phyloP scores from a whole-genome alignment of 805 yeast species.

The Debaryomyces hansenii region DNA sequence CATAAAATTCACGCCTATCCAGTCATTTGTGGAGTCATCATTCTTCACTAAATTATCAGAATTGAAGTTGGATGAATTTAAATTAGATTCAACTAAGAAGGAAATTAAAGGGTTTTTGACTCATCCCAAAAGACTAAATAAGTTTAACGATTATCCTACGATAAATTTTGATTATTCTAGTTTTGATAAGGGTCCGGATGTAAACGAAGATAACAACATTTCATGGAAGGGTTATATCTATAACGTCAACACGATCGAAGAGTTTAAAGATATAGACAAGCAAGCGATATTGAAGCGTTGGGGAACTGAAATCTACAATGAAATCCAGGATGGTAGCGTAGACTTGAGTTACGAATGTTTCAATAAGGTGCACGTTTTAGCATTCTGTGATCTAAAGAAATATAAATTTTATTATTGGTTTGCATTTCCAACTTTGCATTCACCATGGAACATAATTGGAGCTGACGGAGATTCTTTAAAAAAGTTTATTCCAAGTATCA shows the following conservation, averaged over 20 bases:
- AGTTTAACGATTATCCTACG: slow-evolving; percentile 35
- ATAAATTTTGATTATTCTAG: slow-evolving; percentile 35
- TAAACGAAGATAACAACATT: slow-evolving; percentile 12
- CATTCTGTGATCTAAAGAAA: slow-evolving; percentile 87
- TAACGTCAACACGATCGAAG: slow-evolving; percentile 83
- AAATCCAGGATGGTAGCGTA: slow-evolving; percentile 32
- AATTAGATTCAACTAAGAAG: slow-evolving; percentile 53
- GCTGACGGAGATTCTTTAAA: slow-evolving; percentile 1
- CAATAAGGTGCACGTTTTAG: slow-evolving; percentile 38
- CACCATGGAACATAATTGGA: slow-evolving; percentile 45
- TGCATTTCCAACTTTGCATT: slow-evolving; percentile 65
- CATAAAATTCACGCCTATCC: slow-evolving; percentile 49
- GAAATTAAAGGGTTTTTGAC: slow-evolving; percentile 45
- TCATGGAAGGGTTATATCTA: slow-evolving; percentile 33
- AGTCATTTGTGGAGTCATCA: slow-evolving; percentile 80
- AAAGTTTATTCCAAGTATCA: neutral
- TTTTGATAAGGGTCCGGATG: slow-evolving; percentile 16
- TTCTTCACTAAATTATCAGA: slow-evolving; percentile 78
- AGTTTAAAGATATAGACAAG: slow-evolving; percentile 73
- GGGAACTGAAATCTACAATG: slow-evolving; percentile 25
- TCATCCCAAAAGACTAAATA: slow-evolving; percentile 32
- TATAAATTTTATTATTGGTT: slow-evolving; percentile 90
- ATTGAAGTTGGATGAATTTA: slow-evolving; percentile 70
- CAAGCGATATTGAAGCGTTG: slow-evolving; percentile 47
- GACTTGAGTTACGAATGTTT: slow-evolving; percentile 31